phyloP scores from a whole-genome alignment of 495 filamentous ascomycete species.

The Aspergillus funiculosus region DNA sequence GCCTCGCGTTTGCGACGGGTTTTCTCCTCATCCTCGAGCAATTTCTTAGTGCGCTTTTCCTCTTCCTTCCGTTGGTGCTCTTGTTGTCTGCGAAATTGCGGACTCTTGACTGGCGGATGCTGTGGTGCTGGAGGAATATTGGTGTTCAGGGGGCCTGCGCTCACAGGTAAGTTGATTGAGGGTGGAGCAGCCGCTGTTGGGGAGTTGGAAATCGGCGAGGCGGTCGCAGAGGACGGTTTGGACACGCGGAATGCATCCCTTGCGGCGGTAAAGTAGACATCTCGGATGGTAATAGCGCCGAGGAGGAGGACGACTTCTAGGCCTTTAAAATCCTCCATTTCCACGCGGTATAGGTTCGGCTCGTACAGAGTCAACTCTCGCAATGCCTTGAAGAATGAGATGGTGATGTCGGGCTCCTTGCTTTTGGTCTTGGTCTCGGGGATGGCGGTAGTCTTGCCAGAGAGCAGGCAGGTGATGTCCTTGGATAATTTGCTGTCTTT shows the following conservation, averaged over 20 bases:
- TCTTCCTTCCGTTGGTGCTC: conserved; percentile 55
- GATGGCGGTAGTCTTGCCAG: conserved; percentile 61
- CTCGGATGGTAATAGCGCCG: conserved; percentile 74
- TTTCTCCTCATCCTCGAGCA: conserved; percentile 73
- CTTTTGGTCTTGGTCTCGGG: conserved; percentile 63
- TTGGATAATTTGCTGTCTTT: conserved; percentile 81
- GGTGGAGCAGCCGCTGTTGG: conserved; percentile 6
- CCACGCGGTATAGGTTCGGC: conserved; percentile 81
- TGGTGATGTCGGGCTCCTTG: conserved; percentile 89
- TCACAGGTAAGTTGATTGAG: conserved; percentile 8
- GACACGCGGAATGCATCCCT: conserved; percentile 73
- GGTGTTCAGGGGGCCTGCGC: conserved; percentile 11
- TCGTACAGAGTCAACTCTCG: conserved; percentile 82
- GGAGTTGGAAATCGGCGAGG: conserved; percentile 7
- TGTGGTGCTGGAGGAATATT: conserved; percentile 21
- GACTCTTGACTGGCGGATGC: conserved; percentile 17
- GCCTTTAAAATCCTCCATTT: conserved; percentile 92
- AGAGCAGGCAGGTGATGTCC: conserved; percentile 75
- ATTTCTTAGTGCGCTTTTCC: conserved; percentile 63
- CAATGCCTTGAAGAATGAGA: conserved; percentile 68
- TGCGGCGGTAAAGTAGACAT: conserved; percentile 68
- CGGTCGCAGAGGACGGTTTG: conserved; percentile 27
- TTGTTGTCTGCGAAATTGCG: conserved; percentile 33
- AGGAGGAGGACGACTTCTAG: conserved; percentile 85
- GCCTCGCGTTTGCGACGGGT: conserved; percentile 58